Evolutionary conservation across 2,329 filamentous ascomycete species (phyloP), one percentile per base, ranked within the genome.

Genomic region (Trichophyton simii): DNA sequence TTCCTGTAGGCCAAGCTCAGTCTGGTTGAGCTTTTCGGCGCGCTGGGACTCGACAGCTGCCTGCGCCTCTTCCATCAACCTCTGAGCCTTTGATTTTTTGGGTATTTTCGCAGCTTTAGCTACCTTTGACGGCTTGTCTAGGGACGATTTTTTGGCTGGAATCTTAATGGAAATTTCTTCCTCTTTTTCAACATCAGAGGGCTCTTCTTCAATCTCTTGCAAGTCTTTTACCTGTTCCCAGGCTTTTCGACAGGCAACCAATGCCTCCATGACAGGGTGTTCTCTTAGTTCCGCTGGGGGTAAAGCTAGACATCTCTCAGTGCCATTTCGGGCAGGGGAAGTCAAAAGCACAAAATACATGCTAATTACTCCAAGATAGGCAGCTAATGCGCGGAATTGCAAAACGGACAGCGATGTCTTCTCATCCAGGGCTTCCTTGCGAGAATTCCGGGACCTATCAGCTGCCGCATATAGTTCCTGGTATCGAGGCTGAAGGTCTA

Each of bases 331-430:
- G 1, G 86, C 82, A 0, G 89, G 86, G 0, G 90, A 95, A 9
- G 90, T 89, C n/a, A 99, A 77, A 41, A 97, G 82, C 42, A 91
- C 89, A 72, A 99, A 96, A 74, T 99, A 99, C 84, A 96, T 91
- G 57, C 88, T 87, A 66, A 99, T 79, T 0, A 89, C 82, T 50
- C 88, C 90, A 25, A 97, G 79, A 71, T 99, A 97, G 63, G 91
- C 89, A 3, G 89, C 87, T 44, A 95, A 79, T 9, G 91, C 85
- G 72, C 89, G 86, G 71, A 88, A 86, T 72, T 92, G 94, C 62
- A 89, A 80, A 7, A 85, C 78, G 22, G 82, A 77, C n/a, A 87
- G 72, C 3, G 69, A 64, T 20, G 66, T 65, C 20, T 79, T 63
- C 72, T 76, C 9, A 75, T 69, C 66, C 42, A 66, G 62, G 18